Evolutionary conservation across 2,329 filamentous ascomycete species (phyloP).

Genomic region (Hymenoscyphus salicellus): DNA sequence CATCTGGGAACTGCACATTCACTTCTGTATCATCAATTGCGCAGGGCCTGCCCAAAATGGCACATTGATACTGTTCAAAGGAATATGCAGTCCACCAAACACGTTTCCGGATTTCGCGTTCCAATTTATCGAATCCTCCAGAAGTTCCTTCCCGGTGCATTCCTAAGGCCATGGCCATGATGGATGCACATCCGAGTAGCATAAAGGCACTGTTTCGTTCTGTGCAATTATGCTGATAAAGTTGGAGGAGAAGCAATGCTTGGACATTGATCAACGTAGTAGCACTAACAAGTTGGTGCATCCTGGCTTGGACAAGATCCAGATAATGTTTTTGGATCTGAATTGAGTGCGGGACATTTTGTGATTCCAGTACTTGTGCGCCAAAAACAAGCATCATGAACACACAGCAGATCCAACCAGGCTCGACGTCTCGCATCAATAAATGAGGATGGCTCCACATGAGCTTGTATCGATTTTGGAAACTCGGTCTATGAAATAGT

Average conservation of each 20-base stretch:
- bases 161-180: slow-evolving; percentile 44
- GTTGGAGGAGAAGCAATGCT: slow-evolving; percentile 41
- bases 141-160: slow-evolving; percentile 44
- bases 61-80: slow-evolving; percentile 34
- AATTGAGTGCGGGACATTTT: slow-evolving; percentile 31
- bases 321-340: slow-evolving; percentile 38
- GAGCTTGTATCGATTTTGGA: slow-evolving; percentile 39
- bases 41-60: slow-evolving; percentile 32
- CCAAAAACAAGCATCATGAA: slow-evolving; percentile 43
- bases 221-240: slow-evolving; percentile 43
- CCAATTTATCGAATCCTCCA: slow-evolving; percentile 37
- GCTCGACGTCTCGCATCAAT: slow-evolving; percentile 37
- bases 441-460: slow-evolving; percentile 35
- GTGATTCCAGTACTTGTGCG: slow-evolving; percentile 38
- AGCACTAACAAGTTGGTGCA: slow-evolving; percentile 39
- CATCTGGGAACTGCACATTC: slow-evolving; percentile 31
- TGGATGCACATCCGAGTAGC: slow-evolving; percentile 41
- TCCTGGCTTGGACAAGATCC: slow-evolving; percentile 36
- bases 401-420: slow-evolving; percentile 42
- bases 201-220: slow-evolving; percentile 43
- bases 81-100: slow-evolving; percentile 35
- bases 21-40: slow-evolving; percentile 34
- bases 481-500: slow-evolving; percentile 41
- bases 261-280: slow-evolving; percentile 43
- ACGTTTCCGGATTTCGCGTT: slow-evolving; percentile 32